Base-by-base conservation (phyloP, 1,284 basidiomycete genomes). In the Somion occarium region DNA sequence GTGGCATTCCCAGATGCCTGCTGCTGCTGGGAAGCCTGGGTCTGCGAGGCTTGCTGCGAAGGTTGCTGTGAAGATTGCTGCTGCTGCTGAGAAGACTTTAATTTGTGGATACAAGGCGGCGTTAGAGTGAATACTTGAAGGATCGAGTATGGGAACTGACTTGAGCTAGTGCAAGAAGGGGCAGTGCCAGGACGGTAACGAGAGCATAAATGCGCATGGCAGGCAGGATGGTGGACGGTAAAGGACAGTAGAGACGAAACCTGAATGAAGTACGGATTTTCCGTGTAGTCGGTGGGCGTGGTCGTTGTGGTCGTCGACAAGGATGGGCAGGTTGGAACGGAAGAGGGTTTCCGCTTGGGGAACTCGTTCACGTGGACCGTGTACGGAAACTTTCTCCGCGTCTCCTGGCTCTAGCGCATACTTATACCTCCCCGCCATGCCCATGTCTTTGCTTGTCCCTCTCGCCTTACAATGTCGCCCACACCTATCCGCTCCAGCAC, bases 401-500 rank as follows among this genome's bases (percentile, higher is more conserved):
- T 50, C 51, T 51, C 27, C 39, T 24, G 9, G 26, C 27, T 30
- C 42, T 18, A 38, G 12, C 34, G 23, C n/a, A n/a, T 23, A 30
- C 1, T n/a, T 48, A 37, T 38, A 37, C 41, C 50, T 26, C 46
- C 45, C 22, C 49, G 27, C 20, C 45, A 43, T 48, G 22, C 38
- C 50, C 42, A 47, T 47, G 53, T 52, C 38, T 51, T 20, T 53
- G 38, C 46, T 26, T 44, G 27, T 27, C 13, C 27, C 15, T 19
- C 44, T 23, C 26, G 23, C 56, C 13, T 48, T 50, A 41, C 51
- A 51, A 69, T 73, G 71, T 50, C 57, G 20, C 67, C 73, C 46
- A 56, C 67, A 7, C 64, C 66, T n/a, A 63, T 76, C 59, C 60
- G 68, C 55, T 61, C 67, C 51, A 69, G 65, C 45, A 62, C 71